phyloP scores from a whole-genome alignment of 305 asterid species.

The Euphrasia arctica region DNA sequence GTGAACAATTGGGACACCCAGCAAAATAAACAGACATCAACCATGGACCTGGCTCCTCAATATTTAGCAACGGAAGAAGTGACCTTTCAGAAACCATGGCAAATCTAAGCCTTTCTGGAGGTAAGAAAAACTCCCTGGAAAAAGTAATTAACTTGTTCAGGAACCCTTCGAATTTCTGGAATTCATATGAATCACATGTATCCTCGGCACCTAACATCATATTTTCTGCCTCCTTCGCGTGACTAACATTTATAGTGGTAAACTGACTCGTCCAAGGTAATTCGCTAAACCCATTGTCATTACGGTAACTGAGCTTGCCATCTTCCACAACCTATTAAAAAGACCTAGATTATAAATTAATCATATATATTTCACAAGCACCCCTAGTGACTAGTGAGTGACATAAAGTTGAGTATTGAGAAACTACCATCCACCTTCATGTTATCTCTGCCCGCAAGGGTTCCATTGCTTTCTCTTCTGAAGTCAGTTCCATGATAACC shows the following conservation, averaged over 20 bases:
- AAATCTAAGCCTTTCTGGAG: conserved; percentile 70
- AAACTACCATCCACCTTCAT: conserved; percentile 80
- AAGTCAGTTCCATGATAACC: conserved; percentile 41
- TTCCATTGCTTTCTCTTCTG: conserved; percentile 46
- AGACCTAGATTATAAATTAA: conserved; percentile 18
- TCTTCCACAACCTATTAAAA: conserved; percentile 48
- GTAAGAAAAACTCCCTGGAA: conserved; percentile 73
- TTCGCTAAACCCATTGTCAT: conserved; percentile 39
- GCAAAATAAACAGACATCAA: conserved; percentile 51
- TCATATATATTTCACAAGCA: conserved; percentile 24
- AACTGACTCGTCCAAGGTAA: conserved; percentile 48
- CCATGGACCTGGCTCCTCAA: conserved; percentile 68
- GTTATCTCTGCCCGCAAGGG: conserved; percentile 42
- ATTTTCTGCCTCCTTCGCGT: conserved; percentile 40
- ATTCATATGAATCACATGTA: conserved; percentile 56
- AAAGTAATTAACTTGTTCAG: conserved; percentile 51
- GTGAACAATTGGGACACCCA: conserved; percentile 71
- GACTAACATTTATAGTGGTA: conserved; percentile 44
- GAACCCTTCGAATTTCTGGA: conserved; percentile 57
- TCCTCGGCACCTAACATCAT: conserved; percentile 38
- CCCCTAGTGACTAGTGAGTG: conserved; percentile 5
- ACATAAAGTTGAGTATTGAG: conserved; percentile 34
- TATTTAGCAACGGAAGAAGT: conserved; percentile 55
- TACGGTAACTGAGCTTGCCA: conserved; percentile 50
- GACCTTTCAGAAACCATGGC: conserved; percentile 66